A percentile compares a stretch with the other conserved stretches of the same genome.
Conservation (phyloP, 202 grass and related monocot genomes). For the Setaria italica region DNA sequence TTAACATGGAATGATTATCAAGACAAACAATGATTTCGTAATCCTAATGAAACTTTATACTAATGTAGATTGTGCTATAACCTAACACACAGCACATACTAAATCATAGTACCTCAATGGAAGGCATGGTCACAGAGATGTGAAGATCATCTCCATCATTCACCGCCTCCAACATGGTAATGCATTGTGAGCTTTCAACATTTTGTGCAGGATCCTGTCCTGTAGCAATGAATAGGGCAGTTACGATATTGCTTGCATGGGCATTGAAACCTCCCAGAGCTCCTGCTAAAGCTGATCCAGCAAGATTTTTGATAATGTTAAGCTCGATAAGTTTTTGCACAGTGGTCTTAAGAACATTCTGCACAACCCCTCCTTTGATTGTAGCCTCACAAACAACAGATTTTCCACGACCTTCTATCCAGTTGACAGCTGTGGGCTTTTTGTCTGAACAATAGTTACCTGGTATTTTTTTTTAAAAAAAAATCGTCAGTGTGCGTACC, state of each 20-base stretch:
- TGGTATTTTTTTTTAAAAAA: slow-evolving; percentile 25
- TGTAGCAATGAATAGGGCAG: slow-evolving; percentile 77
- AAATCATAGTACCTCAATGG: slow-evolving; percentile 65
- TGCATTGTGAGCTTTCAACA: slow-evolving; percentile 88
- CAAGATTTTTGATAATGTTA: slow-evolving; percentile 83
- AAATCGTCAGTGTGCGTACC: background rate
- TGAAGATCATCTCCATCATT: slow-evolving; percentile 70
- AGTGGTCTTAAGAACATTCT: slow-evolving; percentile 67
- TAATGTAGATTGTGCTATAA: background rate
- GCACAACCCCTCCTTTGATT: slow-evolving; percentile 64
- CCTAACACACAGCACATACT: background rate
- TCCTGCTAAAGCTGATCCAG: slow-evolving; percentile 76
- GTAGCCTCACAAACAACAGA: slow-evolving; percentile 83
- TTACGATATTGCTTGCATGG: slow-evolving; percentile 84
- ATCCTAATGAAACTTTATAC: background rate
- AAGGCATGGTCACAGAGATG: slow-evolving; percentile 84
- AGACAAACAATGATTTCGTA: background rate
- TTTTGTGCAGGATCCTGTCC: slow-evolving; percentile 89
- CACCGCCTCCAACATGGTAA: slow-evolving; percentile 80
- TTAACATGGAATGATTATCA: slow-evolving; percentile 7
- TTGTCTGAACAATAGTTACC: slow-evolving; percentile 89
- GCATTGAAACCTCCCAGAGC: slow-evolving; percentile 81
- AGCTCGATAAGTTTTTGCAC: slow-evolving; percentile 66
- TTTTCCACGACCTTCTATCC: slow-evolving; percentile 87
- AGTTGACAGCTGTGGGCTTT: slow-evolving; percentile 79